Conservation (phyloP, 768 basidiomycete genomes). For the Mrakia blollopis region DNA sequence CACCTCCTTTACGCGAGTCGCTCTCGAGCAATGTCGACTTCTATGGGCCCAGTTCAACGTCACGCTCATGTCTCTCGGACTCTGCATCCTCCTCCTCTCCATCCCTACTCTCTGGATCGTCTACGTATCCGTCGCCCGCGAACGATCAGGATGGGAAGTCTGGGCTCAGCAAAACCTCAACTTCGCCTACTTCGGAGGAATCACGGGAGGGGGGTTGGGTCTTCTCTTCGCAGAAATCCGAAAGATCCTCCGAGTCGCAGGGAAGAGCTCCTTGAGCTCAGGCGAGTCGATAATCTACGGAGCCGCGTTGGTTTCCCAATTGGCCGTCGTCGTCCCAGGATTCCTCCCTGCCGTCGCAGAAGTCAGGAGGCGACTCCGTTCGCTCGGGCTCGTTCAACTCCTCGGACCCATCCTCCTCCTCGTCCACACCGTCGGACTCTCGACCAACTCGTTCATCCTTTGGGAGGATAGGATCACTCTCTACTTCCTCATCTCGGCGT, state of each 20-base stretch:
- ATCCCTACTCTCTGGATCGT: constrained; percentile 56
- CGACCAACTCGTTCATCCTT: constrained; percentile 93
- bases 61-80: constrained; percentile 66
- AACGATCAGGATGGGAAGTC: constrained; percentile 42
- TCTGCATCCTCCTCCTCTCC: constrained; percentile 58
- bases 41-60: constrained; percentile 96
- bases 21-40: constrained; percentile 66
- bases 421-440: constrained; percentile 69
- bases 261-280: constrained; percentile 22
- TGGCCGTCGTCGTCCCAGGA: constrained; percentile 13
- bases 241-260: constrained; percentile 16
- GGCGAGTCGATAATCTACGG: constrained; percentile 40
- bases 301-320: constrained; percentile 38
- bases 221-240: constrained; percentile 3
- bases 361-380: background rate
- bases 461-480: constrained; percentile 87
- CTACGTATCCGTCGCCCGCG: constrained; percentile 52
- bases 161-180: constrained; percentile 36
- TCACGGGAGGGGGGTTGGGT: constrained; percentile 30
- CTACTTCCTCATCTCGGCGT: constrained; percentile 58
- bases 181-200: constrained; percentile 26
- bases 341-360: background rate
- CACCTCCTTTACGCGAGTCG: constrained; percentile 56
- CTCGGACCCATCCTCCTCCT: constrained; percentile 42
- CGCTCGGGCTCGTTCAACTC: background rate